Evolutionary conservation across 2,329 filamentous ascomycete genomes (phyloP), one percentile per base, ranked within the genome.

Genomic region (Bipolaris oryzae): DNA sequence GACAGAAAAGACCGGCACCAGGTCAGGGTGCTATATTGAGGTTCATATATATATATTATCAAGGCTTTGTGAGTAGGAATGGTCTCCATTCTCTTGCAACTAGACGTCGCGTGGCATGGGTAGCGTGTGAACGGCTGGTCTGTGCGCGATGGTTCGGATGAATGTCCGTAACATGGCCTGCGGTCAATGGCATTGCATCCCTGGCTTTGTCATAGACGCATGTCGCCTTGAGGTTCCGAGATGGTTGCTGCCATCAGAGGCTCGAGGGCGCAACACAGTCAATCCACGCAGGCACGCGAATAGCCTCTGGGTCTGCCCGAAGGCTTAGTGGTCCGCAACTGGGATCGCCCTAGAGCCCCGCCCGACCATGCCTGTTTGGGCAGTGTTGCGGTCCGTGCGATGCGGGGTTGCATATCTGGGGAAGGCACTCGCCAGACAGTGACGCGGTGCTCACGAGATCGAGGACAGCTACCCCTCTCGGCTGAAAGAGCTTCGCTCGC

Each of bases 381-480:
- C 59, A 50, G 52, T 50, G 21, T 13, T 38, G 28, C 58, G 60
- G 60, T 64, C 55, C 54, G 57, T 62, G 60, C 60, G 21, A 63
- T 62, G 66, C 63, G 66, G 65, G 65, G 63, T 60, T 60, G 60
- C 56, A 63, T 67, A 58, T 65, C 63, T 66, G 66, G 66, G 66
- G 63, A 60, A 63, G 50, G 48, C 57, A 53, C 55, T 63, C 55
- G 52, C 62, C 42, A 44, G 46, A 44, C 43, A 33, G 64, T 68
- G 64, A 66, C 63, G 61, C 57, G 61, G 49, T 43, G 60, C 61
- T 62, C 63, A 68, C 63, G 63, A 68, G 66, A 60, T 63, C 56
- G 45, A 44, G 52, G 50, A 47, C 39, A 49, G 62, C 52, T 65
- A 59, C 62, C 62, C 58, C 64, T 64, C 66, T 57, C 56, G 62